A percentile compares a stretch with the other conserved stretches of the same genome.
These are phyloP conservation scores for Geranomyces michiganensis DNA, from an alignment of 192 early-diverging fungal genomes.

Conservation along the genomic window DNA sequence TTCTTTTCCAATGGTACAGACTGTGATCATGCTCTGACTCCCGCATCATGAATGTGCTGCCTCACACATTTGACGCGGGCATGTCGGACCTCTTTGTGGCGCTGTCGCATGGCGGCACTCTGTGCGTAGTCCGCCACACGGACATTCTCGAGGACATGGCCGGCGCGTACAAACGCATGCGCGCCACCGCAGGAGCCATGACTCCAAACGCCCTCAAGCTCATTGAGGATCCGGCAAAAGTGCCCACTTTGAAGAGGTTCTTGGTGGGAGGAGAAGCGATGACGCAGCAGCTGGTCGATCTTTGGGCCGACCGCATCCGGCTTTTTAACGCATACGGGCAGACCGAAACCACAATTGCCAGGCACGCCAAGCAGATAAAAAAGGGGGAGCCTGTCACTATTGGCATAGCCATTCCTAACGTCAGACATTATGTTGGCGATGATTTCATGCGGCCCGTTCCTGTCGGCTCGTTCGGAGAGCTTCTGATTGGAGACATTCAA, in stretches of 20 bases:
- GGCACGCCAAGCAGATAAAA: neutral
- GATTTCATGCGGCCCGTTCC: constrained; percentile 33
- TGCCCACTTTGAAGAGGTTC: constrained; percentile 11
- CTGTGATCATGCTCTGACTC: neutral
- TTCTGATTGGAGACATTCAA: constrained; percentile 44
- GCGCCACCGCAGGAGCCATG: neutral
- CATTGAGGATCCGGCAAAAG: neutral
- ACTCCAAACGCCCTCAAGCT: constrained; percentile 8
- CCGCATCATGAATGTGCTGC: neutral
- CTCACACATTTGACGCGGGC: constrained; percentile 6
- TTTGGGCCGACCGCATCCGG: constrained; percentile 19
- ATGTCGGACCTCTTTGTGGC: constrained; percentile 1
- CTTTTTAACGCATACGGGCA: constrained; percentile 36
- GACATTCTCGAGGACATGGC: constrained; percentile 13
- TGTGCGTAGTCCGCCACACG: neutral
- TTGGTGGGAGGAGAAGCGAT: constrained; percentile 20
- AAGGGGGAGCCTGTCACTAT: constrained; percentile 9
- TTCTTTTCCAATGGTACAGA: too few species aligned
- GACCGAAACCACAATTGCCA: constrained; percentile 37
- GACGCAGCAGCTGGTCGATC: constrained; percentile 20
- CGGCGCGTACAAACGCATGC: neutral
- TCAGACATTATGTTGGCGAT: constrained; percentile 13
- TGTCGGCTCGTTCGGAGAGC: constrained; percentile 38
- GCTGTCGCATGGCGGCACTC: neutral
- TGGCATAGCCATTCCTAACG: neutral